These are phyloP conservation scores for Fraxinus albicans DNA, from an alignment of 305 asterid species.

Conservation along the genomic window DNA sequence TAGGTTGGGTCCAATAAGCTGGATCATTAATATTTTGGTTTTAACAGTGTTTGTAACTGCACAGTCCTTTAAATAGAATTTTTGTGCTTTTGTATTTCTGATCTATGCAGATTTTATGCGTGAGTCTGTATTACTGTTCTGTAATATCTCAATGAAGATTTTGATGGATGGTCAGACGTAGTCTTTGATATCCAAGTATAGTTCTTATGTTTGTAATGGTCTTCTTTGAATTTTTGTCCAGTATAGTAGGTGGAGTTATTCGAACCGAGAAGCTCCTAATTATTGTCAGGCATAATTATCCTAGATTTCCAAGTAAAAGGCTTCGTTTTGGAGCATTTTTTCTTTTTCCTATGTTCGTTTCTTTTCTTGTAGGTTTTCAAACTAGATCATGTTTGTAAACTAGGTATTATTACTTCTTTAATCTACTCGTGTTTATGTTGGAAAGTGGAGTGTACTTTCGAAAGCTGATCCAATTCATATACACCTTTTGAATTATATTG, in stretches of 20 bases:
- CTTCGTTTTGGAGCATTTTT: not conserved
- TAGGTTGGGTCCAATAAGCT: not conserved
- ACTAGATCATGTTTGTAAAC: slow-evolving; percentile 18
- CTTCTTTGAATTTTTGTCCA: not conserved
- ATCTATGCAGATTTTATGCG: too few species aligned
- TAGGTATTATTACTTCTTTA: slow-evolving; percentile 22
- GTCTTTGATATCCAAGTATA: not conserved
- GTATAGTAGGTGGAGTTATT: not conserved
- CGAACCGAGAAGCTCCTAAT: not conserved
- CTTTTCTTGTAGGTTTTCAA: slow-evolving; percentile 12
- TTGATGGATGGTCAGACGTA: not conserved
- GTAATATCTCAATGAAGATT: too few species aligned
- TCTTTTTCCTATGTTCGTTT: not conserved
- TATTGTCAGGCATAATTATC: not conserved
- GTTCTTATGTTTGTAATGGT: not conserved
- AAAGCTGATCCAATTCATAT: not conserved
- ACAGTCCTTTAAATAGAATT: not conserved
- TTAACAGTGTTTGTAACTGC: not conserved
- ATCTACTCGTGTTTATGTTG: slow-evolving; percentile 5
- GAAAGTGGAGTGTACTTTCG: not conserved
- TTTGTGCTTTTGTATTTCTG: not conserved
- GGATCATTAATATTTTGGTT: not conserved
- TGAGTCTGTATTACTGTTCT: too few species aligned
- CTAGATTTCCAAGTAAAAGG: not conserved
- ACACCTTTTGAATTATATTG: not conserved